A percentile compares a stretch with the other conserved stretches of the same genome.
phyloP scores from a whole-genome alignment of 129 eudicot species.

The Tagetes patula region DNA sequence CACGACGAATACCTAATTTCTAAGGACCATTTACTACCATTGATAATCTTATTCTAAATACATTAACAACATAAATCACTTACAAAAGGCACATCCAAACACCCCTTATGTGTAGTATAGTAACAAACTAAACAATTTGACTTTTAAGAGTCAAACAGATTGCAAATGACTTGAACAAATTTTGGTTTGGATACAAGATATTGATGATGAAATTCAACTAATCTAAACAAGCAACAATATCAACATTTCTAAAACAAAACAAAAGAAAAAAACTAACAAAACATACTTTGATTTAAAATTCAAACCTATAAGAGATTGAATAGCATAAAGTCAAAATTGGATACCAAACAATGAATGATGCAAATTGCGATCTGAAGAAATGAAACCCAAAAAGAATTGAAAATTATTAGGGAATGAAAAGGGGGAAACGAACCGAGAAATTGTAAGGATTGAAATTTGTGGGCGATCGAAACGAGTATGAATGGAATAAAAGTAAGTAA shows the following conservation, averaged over 20 bases:
- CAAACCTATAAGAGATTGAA: not conserved
- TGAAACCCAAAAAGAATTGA: constrained; percentile 12
- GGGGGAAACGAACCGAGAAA: constrained; percentile 26
- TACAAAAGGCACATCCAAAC: not conserved
- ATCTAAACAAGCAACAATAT: not conserved
- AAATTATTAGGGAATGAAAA: not conserved
- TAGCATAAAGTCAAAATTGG: not conserved
- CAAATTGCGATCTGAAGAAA: not conserved
- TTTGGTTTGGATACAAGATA: not conserved
- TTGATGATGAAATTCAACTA: not conserved
- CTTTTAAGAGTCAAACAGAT: constrained; percentile 15
- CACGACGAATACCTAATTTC: not conserved
- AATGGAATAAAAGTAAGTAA: not conserved
- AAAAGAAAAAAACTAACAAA: constrained; percentile 8
- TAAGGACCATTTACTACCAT: not conserved
- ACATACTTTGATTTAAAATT: constrained; percentile 6
- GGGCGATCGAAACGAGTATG: not conserved
- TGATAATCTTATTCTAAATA: not conserved
- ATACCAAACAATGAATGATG: constrained; percentile 5
- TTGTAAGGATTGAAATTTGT: not conserved
- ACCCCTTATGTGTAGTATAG: not conserved
- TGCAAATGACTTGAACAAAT: not conserved
- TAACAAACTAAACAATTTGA: not conserved
- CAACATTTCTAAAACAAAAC: not conserved
- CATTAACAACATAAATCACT: not conserved